Base-by-base conservation (phyloP, 179 eudicot species). In the Camellia oleifera region DNA sequence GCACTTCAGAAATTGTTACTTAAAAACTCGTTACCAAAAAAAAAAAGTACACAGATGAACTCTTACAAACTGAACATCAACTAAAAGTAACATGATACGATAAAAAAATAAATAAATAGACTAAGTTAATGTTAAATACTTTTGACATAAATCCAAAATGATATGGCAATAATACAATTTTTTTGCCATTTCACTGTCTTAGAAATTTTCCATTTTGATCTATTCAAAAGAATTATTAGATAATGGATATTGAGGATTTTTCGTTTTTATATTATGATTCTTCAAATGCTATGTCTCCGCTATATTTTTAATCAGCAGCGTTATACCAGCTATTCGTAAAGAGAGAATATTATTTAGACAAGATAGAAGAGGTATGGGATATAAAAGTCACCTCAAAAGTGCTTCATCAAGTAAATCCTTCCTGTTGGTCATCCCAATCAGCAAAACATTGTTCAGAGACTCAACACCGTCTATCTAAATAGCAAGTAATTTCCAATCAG, bases 371-470 rank as follows among this genome's bases (percentile, higher is more conserved):
- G 69, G 32, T 4, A 53, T 17, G 82, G 32, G 48, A 69, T 46
- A 69, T 17, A 63, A 32, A 20, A 79, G 74, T 81, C 80, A 94
- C 98, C 98, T 91, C 80, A 97, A 32, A 80, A 97, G 98, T 56
- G 99, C 99, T 91, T 97, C 99, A 89, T 97, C 99, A 84, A 97
- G 93, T 85, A 97, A 89, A 85, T 97, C 99, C 82, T 93, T 97
- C 82, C 99, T 89, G 85, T 97, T 97, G 23, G 99, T 97, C 99
- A 94, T 97, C 82, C 99, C 99, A 79, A 97, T 97, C 77, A 96
- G 92, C 87, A 94, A 82, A 67, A 97, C 99, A 88, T 97, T 97
- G 85, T 97, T 97, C 81, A 94, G 88, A 78, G 99, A 87, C 86
- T 96, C 99, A 84, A 96, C 99, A 83, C 99, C 99, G 83, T 96